Conservation (phyloP, 31 red algal species). For the Porphyra umbilicalis region DNA sequence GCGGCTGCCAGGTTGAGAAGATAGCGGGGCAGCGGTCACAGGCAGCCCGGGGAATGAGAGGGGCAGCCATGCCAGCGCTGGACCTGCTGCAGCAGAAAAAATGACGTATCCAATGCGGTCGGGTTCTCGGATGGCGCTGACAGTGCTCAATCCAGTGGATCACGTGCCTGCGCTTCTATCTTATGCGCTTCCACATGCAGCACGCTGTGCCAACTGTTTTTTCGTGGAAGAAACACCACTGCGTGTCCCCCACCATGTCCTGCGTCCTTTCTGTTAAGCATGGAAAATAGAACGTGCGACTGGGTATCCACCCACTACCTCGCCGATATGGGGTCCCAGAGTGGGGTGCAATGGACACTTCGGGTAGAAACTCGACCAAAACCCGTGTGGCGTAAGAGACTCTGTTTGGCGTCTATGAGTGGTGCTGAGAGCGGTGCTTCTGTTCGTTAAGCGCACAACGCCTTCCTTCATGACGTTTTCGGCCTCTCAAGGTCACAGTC, state of each 20-base stretch:
- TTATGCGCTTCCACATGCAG: neutral
- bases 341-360: neutral
- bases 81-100: neutral
- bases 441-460: neutral
- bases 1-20: neutral
- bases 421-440: neutral
- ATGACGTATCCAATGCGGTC: neutral
- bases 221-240: neutral
- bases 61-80: neutral
- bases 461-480: neutral
- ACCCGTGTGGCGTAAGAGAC: neutral
- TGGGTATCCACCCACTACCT: neutral
- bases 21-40: neutral
- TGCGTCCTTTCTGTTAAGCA: neutral
- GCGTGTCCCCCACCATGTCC: neutral
- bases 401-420: neutral
- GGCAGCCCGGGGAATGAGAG: too few relatives aligned
- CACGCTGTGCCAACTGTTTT: neutral
- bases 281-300: neutral
- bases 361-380: neutral
- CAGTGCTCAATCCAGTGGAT: neutral
- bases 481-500: too few relatives aligned
- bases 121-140: neutral
- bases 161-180: neutral
- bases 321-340: too few relatives aligned